Evolutionary conservation across 2,329 filamentous ascomycete species (phyloP).

Genomic region (Sporothrix globosa): DNA sequence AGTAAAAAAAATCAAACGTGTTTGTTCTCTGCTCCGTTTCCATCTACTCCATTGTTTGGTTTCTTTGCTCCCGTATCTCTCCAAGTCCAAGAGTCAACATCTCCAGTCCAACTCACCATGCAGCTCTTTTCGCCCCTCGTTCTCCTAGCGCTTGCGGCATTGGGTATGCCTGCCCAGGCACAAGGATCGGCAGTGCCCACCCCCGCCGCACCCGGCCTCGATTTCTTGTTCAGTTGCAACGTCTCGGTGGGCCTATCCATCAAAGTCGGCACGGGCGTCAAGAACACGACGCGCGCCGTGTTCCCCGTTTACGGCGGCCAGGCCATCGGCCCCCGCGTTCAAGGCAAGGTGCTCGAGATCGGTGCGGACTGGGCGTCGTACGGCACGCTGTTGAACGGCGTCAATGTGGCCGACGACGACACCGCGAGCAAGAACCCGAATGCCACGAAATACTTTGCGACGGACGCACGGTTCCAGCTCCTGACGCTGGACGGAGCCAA

Average conservation of each 20-base stretch:
- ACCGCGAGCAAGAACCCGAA: conserved; percentile 40
- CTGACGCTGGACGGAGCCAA: conserved; percentile 42
- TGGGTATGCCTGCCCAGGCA: background rate
- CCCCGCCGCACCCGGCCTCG: conserved; percentile 37
- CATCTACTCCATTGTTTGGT: too few relatives aligned
- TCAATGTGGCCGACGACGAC: conserved; percentile 22
- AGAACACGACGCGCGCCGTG: conserved; percentile 37
- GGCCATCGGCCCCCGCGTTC: conserved; percentile 39
- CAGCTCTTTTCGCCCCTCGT: background rate
- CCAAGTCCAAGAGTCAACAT: too few relatives aligned
- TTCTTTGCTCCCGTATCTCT: too few relatives aligned
- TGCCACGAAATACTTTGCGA: conserved; percentile 38
- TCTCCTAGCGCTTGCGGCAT: background rate
- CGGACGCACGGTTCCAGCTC: conserved; percentile 43
- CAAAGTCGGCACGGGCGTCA: conserved; percentile 38
- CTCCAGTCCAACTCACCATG: background rate
- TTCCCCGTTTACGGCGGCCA: conserved; percentile 41
- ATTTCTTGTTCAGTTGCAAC: conserved; percentile 41
- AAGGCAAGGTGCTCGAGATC: conserved; percentile 33
- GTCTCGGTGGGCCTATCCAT: conserved; percentile 35
- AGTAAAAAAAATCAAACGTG: too few relatives aligned
- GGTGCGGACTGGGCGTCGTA: conserved; percentile 25
- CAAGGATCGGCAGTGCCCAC: background rate
- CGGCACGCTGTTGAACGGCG: background rate
- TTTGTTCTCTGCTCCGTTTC: too few relatives aligned